Conservation (phyloP, 352 stramenopile species). For the Phytophthora multivora region DNA sequence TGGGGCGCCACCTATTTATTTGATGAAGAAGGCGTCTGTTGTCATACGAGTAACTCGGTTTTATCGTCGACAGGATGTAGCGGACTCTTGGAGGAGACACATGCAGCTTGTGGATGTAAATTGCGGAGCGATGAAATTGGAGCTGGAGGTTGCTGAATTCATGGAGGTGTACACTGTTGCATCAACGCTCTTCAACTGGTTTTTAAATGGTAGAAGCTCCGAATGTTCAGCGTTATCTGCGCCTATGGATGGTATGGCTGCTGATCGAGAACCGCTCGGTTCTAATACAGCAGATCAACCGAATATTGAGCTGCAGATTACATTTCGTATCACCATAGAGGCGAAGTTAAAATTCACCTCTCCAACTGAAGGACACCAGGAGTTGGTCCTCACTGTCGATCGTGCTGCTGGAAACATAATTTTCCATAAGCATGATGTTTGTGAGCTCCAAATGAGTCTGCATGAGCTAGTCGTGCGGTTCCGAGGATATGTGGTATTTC, state of each 20-base stretch:
- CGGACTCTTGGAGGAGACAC: slow-evolving; percentile 51
- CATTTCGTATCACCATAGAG: slow-evolving; percentile 52
- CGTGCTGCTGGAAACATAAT: slow-evolving; percentile 57
- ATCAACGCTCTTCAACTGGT: slow-evolving; percentile 30
- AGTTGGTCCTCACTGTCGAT: slow-evolving; percentile 42
- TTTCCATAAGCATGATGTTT: slow-evolving; percentile 39
- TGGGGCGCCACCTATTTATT: neutral
- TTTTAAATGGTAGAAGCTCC: slow-evolving; percentile 18
- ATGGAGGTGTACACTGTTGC: slow-evolving; percentile 35
- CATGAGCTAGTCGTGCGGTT: slow-evolving; percentile 50
- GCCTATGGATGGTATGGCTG: slow-evolving; percentile 25
- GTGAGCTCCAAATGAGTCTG: slow-evolving; percentile 60
- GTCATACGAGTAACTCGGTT: slow-evolving; percentile 60
- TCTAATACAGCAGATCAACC: neutral
- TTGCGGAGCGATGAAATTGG: slow-evolving; percentile 49
- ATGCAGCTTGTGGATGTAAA: slow-evolving; percentile 68
- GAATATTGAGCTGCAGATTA: slow-evolving; percentile 65
- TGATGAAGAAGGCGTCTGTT: slow-evolving; percentile 55
- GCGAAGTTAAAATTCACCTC: slow-evolving; percentile 48
- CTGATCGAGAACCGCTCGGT: slow-evolving; percentile 10
- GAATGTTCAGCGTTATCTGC: slow-evolving; percentile 9
- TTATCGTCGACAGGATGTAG: slow-evolving; percentile 44
- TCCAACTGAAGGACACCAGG: slow-evolving; percentile 38
- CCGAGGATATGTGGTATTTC: slow-evolving; percentile 51
- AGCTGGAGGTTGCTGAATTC: slow-evolving; percentile 46